A percentile compares a stretch with the other conserved stretches of the same genome.
Conservation (phyloP, 768 basidiomycete genomes). For the Termitomyces sp. region DNA sequence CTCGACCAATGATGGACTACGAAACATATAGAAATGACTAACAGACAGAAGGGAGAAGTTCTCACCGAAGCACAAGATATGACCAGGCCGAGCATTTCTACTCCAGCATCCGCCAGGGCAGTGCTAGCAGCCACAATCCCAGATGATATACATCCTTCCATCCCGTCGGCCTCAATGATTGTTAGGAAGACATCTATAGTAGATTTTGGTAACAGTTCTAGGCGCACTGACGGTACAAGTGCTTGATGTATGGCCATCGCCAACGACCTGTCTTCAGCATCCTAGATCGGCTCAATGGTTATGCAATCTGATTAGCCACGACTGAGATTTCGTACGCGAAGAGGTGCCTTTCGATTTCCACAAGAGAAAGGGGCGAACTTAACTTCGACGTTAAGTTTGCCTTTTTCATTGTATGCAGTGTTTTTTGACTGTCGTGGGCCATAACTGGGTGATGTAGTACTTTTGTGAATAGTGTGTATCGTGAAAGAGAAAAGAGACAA, state of each 20-base stretch:
- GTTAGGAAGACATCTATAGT: slow-evolving; percentile 89
- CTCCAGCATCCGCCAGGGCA: slow-evolving; percentile 88
- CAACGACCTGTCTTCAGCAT: slow-evolving; percentile 88
- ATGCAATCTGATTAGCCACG: slow-evolving; percentile 4
- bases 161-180: slow-evolving; percentile 87
- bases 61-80: slow-evolving; percentile 76
- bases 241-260: slow-evolving; percentile 83
- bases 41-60: neutral
- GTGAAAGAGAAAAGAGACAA: slow-evolving; percentile 24
- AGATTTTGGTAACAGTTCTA: slow-evolving; percentile 92
- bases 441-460: slow-evolving; percentile 41
- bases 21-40: slow-evolving; percentile 2
- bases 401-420: slow-evolving; percentile 77
- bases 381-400: slow-evolving; percentile 89
- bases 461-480: slow-evolving; percentile 4
- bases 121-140: slow-evolving; percentile 85
- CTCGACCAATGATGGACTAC: slow-evolving; percentile 51
- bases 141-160: slow-evolving; percentile 84
- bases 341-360: slow-evolving; percentile 66
- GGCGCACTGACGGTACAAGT: slow-evolving; percentile 73
- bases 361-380: slow-evolving; percentile 96
- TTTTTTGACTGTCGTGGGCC: slow-evolving; percentile 84
- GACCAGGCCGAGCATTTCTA: slow-evolving; percentile 87
- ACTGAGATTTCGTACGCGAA: slow-evolving; percentile 56
- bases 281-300: slow-evolving; percentile 43